These are phyloP conservation scores for Melanogaster broomeanus DNA, from an alignment of 768 basidiomycete genomes.

Conservation along the genomic window DNA sequence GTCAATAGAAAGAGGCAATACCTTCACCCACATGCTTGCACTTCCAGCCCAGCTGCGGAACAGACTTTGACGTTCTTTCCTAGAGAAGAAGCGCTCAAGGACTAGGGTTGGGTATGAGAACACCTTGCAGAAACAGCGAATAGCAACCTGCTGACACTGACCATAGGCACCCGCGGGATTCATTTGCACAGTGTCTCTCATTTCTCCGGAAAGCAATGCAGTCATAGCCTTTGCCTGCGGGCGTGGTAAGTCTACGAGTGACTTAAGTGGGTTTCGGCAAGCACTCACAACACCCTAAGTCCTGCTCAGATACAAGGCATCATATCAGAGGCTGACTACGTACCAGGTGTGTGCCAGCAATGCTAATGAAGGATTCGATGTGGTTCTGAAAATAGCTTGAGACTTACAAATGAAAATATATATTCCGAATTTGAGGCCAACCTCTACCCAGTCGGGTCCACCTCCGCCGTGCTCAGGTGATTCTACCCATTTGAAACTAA, in stretches of 20 bases:
- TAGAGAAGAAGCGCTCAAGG: conserved; percentile 86
- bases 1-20: conserved; percentile 21
- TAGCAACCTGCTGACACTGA: conserved; percentile 24
- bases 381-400: conserved; percentile 54
- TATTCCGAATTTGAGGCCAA: conserved; percentile 28
- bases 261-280: not conserved
- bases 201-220: conserved; percentile 93
- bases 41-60: conserved; percentile 97
- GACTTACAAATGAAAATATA: not conserved
- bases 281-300: conserved; percentile 69
- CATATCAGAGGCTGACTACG: conserved; percentile 18
- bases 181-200: conserved; percentile 90
- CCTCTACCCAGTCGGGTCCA: conserved; percentile 91
- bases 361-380: conserved; percentile 80
- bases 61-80: conserved; percentile 82
- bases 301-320: conserved; percentile 1
- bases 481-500: conserved; percentile 96
- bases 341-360: conserved; percentile 87
- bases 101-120: conserved; percentile 41
- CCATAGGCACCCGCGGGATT: conserved; percentile 80
- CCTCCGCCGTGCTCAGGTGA: conserved; percentile 79
- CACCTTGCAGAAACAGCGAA: not conserved
- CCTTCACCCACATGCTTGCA: conserved; percentile 94
- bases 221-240: conserved; percentile 92
- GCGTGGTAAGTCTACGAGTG: not conserved